Evolutionary conservation across 176 grass and related monocot genomes (phyloP).

Genomic region (Neostapfia colusana): DNA sequence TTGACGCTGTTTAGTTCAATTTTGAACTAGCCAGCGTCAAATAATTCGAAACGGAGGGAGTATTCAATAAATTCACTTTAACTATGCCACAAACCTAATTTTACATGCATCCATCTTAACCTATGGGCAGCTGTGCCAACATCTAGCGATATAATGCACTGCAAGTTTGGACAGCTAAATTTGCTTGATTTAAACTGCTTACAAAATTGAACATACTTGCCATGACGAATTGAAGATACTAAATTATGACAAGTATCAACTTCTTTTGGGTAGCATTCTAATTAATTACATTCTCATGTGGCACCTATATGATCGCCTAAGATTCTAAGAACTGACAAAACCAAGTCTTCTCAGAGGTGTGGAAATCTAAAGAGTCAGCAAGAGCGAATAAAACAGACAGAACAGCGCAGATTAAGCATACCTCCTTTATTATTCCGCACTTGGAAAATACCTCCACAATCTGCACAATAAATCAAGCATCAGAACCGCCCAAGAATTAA

Average conservation of each 20-base stretch:
- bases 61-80: conserved; percentile 3
- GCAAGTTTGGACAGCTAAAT: conserved; percentile 20
- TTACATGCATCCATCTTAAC: conserved; percentile 9
- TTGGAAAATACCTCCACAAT: conserved; percentile 95
- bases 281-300: conserved; percentile 12
- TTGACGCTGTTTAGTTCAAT: too few relatives aligned
- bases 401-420: conserved; percentile 25
- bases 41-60: too few relatives aligned
- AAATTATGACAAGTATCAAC: conserved; percentile 9
- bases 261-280: conserved; percentile 1
- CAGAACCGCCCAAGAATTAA: conserved; percentile 18
- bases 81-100: background rate
- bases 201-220: conserved; percentile 1
- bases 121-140: background rate
- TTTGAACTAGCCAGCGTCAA: too few relatives aligned
- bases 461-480: conserved; percentile 56
- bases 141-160: conserved; percentile 20
- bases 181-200: conserved; percentile 10
- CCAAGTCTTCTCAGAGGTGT: background rate
- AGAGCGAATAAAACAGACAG: background rate
- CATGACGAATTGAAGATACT: background rate
- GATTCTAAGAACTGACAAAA: conserved; percentile 19
- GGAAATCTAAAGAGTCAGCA: conserved; percentile 9
- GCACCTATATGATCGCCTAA: background rate
- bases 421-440: conserved; percentile 98